Percentiles rank a stretch among this genome's conserved stretches.
Conservation (phyloP, 768 basidiomycete species). For the Macrolepiota albuminosa region DNA sequence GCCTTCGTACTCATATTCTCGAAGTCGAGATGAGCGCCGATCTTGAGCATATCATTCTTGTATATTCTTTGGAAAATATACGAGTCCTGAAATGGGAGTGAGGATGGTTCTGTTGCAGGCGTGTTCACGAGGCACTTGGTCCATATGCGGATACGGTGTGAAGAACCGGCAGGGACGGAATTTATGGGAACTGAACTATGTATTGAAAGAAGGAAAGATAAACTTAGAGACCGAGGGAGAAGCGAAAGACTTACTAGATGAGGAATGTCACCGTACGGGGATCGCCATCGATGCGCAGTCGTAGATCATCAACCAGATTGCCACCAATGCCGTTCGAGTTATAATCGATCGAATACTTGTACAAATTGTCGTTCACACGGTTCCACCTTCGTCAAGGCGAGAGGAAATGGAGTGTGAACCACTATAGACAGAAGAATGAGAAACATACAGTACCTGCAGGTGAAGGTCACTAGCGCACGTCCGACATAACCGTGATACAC, state of each 20-base stretch:
- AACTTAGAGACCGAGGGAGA: constrained; percentile 2
- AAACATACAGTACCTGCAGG: constrained; percentile 36
- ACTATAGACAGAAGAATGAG: background rate
- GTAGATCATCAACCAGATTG: constrained; percentile 47
- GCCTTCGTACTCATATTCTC: constrained; percentile 42
- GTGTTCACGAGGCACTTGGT: constrained; percentile 41
- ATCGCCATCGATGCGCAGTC: constrained; percentile 50
- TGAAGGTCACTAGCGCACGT: constrained; percentile 51
- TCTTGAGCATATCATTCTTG: constrained; percentile 58
- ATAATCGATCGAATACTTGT: constrained; percentile 58
- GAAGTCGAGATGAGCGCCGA: constrained; percentile 55
- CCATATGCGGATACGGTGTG: constrained; percentile 64
- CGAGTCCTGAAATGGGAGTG: constrained; percentile 39
- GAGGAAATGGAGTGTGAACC: background rate
- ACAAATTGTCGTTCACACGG: constrained; percentile 35
- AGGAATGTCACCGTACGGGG: constrained; percentile 50
- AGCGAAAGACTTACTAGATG: constrained; percentile 45
- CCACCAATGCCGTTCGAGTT: constrained; percentile 59
- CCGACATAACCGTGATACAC: constrained; percentile 56
- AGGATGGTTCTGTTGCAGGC: constrained; percentile 23
- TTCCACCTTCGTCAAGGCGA: constrained; percentile 40
- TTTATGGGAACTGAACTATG: constrained; percentile 48
- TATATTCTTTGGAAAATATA: constrained; percentile 63
- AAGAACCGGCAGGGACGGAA: constrained; percentile 51
- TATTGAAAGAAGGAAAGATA: background rate